Evolutionary conservation across 2,329 filamentous ascomycete species (phyloP).

Genomic region (Aspergillus eucalypticola): DNA sequence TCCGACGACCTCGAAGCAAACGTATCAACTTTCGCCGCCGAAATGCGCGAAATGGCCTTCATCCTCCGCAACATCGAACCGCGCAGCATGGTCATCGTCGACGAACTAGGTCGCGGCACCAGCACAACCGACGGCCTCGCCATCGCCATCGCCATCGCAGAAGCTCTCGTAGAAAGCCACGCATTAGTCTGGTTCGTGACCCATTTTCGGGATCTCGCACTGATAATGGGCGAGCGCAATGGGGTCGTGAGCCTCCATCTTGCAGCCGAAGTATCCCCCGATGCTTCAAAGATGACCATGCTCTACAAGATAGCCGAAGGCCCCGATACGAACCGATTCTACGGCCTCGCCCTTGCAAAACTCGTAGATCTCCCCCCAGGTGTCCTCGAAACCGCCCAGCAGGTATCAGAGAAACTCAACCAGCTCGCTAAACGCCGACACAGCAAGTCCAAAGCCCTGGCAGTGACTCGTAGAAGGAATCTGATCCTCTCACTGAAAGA

Average conservation of each 20-base stretch:
- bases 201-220: constrained; percentile 82
- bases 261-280: constrained; percentile 63
- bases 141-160: constrained; percentile 86
- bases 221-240: constrained; percentile 69
- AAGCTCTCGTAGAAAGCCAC: constrained; percentile 77
- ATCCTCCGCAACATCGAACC: constrained; percentile 81
- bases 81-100: constrained; percentile 77
- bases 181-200: constrained; percentile 91
- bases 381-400: constrained; percentile 68
- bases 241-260: constrained; percentile 85
- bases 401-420: constrained; percentile 64
- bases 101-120: constrained; percentile 89
- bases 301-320: constrained; percentile 80
- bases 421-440: constrained; percentile 59
- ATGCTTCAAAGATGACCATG: constrained; percentile 73
- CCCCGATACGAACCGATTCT: constrained; percentile 68
- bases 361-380: constrained; percentile 69
- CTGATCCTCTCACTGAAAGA: constrained; percentile 73
- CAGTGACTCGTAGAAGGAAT: constrained; percentile 66
- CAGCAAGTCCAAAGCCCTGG: constrained; percentile 59
- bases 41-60: constrained; percentile 96
- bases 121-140: constrained; percentile 84
- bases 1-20: constrained; percentile 89
- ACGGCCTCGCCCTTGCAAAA: constrained; percentile 79
- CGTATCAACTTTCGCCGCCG: constrained; percentile 86